These are phyloP conservation scores for Gossypium davidsonii DNA, from an alignment of 441 rosid species.

Conservation along the genomic window DNA sequence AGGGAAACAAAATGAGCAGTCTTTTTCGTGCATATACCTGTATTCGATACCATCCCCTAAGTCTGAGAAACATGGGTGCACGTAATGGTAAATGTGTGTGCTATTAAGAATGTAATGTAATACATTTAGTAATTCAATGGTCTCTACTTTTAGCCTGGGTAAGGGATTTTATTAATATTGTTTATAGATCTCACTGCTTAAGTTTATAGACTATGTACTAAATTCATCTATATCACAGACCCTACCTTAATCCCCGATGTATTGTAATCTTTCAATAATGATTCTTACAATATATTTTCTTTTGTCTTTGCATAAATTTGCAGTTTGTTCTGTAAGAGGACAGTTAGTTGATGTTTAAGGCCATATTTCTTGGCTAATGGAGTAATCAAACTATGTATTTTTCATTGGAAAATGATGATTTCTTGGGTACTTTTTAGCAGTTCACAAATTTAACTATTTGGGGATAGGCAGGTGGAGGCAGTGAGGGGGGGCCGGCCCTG, in stretches of 20 bases:
- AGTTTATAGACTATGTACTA: background rate
- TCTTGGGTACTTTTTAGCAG: too few relatives aligned
- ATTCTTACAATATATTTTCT: background rate
- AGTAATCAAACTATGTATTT: too few relatives aligned
- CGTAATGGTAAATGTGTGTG: background rate
- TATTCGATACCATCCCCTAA: background rate
- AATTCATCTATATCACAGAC: background rate
- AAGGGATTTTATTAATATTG: background rate
- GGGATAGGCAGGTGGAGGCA: too few relatives aligned
- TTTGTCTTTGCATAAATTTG: background rate
- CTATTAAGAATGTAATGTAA: background rate
- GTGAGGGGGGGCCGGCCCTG: too few relatives aligned
- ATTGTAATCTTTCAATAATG: background rate
- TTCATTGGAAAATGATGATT: too few relatives aligned
- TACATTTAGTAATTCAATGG: background rate
- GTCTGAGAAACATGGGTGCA: background rate
- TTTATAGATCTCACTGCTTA: background rate
- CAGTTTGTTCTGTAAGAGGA: background rate
- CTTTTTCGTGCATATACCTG: background rate
- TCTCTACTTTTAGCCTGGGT: background rate
- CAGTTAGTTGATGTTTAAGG: too few relatives aligned
- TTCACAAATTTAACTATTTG: too few relatives aligned
- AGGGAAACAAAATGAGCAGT: background rate
- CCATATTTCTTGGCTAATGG: too few relatives aligned
- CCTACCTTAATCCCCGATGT: background rate